These are phyloP conservation scores for Linum tenue DNA, from an alignment of 345 rosid species.

Conservation along the genomic window DNA sequence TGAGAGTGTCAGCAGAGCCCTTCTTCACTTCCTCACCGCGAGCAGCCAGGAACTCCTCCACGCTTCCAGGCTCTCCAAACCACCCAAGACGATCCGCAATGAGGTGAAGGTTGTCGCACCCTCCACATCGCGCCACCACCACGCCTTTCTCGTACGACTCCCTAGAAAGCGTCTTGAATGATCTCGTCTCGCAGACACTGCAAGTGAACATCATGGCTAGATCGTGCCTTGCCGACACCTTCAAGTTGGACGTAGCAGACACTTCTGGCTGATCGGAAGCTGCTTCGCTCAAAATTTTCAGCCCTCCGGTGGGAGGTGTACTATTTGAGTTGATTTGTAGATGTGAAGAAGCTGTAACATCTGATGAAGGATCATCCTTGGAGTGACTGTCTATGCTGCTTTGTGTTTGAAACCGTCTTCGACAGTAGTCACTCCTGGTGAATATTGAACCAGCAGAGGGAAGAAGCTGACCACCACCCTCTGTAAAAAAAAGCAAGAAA, in stretches of 20 bases:
- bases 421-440: conserved; percentile 20
- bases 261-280: neutral
- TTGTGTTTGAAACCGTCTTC: conserved; percentile 36
- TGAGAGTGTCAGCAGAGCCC: conserved; percentile 63
- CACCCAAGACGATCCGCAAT: conserved; percentile 77
- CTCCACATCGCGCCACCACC: conserved; percentile 71
- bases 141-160: conserved; percentile 82
- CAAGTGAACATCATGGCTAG: conserved; percentile 80
- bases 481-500: conserved; percentile 13
- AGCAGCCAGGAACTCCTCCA: conserved; percentile 75
- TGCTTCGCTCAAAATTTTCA: conserved; percentile 26
- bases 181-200: conserved; percentile 84
- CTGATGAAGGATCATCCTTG: conserved; percentile 16
- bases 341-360: conserved; percentile 17
- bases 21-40: conserved; percentile 74
- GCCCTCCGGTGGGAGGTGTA: conserved; percentile 11
- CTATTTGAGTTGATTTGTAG: conserved; percentile 14
- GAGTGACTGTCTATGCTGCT: conserved; percentile 16
- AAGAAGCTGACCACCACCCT: conserved; percentile 19
- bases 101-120: conserved; percentile 80
- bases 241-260: conserved; percentile 39
- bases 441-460: conserved; percentile 31
- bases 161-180: conserved; percentile 56
- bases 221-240: conserved; percentile 68
- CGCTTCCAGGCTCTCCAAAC: conserved; percentile 81